Evolutionary conservation across 192 early-diverging fungal species (phyloP), one percentile per base, ranked within the genome.

Genomic region (Geranomyces michiganensis): DNA sequence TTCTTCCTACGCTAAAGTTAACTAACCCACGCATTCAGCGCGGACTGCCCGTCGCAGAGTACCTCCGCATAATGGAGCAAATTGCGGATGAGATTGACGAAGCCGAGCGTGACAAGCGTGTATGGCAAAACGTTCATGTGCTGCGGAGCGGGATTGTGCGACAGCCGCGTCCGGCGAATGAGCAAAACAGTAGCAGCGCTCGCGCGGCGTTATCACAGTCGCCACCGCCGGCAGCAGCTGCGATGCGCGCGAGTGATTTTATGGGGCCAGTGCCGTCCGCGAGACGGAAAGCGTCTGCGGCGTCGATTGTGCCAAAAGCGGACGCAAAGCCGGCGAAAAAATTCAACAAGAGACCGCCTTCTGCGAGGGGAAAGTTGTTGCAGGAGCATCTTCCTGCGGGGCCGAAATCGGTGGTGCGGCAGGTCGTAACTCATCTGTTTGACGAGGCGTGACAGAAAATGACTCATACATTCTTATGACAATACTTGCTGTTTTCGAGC

Each of bases 1-100:
- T 64, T 36, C 30, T 64, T 3, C 62, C 62, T 6, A 64, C 62
- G 19, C 44, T 64, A 4, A 45, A 46, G 15, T 64, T 64, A 5
- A 41, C 1, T 7, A 15, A n/a, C 21, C 62, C 62, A 45, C 62
- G 62, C 6, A 64, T 64, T 45, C n/a, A 19, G 33, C 62, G 17
- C n/a, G 62, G 62, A 44, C 36, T 64, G 33, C 36, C 30, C 2
- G 44, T 41, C 6, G 33, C n/a, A 13, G 41, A 64, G 36, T 64
- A 64, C 22, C 62, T 64, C 2, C 15, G 14, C 17, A 19, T 64
- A 21, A 45, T 64, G 62, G 62, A 64, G 30, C 58, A 29, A 7
- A 60, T 60, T 7, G 7, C 29, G 58, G 58, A 33, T 29, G 58
- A 60, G 15, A 60, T 60, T 19, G 58, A 60, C 58, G 3, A 32